Conservation (phyloP, 257 asterid species). For the Solanum megistacrolobum region DNA sequence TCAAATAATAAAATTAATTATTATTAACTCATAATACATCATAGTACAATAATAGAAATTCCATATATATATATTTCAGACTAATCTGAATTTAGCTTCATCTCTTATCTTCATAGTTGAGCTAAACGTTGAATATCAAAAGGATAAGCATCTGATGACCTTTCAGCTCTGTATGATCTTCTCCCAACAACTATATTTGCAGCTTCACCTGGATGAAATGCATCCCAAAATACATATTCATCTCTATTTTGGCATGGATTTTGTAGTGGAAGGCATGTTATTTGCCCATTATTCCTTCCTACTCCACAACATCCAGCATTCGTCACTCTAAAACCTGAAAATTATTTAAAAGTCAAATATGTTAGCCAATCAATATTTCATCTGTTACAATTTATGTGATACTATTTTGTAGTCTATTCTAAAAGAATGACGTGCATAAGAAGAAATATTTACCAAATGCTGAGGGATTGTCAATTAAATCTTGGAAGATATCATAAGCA, state of each 20-base stretch:
- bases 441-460: constrained; percentile 38
- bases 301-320: constrained; percentile 93
- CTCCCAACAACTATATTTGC: constrained; percentile 70
- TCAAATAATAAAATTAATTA: neutral
- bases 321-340: constrained; percentile 64
- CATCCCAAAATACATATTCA: constrained; percentile 78
- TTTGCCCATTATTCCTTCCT: constrained; percentile 93
- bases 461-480: constrained; percentile 53
- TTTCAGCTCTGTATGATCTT: constrained; percentile 64
- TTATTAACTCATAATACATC: neutral
- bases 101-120: constrained; percentile 21
- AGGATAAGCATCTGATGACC: constrained; percentile 65
- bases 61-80: neutral
- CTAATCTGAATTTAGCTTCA: neutral
- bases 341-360: neutral
- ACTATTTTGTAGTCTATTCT: neutral
- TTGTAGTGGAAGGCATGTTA: constrained; percentile 76
- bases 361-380: neutral
- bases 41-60: neutral
- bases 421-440: neutral
- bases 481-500: constrained; percentile 84
- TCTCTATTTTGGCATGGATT: constrained; percentile 57
- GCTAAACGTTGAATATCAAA: constrained; percentile 71
- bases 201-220: constrained; percentile 78
- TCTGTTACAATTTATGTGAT: neutral